Conservation (phyloP, 2,329 filamentous ascomycete species). For the Cadophora sp. region DNA sequence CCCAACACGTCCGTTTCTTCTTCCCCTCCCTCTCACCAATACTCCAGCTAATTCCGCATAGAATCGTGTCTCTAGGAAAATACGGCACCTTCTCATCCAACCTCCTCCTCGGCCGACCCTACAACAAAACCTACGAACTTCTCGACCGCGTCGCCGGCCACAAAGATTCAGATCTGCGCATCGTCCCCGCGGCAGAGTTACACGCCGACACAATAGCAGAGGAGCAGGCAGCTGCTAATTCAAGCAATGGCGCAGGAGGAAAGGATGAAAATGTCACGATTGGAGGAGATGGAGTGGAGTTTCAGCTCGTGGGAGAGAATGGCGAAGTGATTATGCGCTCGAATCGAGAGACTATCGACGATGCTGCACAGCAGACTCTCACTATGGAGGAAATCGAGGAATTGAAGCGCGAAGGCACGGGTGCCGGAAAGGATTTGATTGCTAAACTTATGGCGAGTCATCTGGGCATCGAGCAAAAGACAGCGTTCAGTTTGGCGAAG, state of each 20-base stretch:
- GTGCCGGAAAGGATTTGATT: conserved; percentile 87
- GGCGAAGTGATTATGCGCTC: conserved; percentile 60
- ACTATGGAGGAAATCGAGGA: conserved; percentile 74
- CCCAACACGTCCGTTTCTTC: conserved; percentile 64
- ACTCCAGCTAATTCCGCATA: conserved; percentile 48
- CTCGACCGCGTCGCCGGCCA: conserved; percentile 72
- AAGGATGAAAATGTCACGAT: conserved; percentile 48
- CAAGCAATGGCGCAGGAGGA: not conserved
- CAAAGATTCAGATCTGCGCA: conserved; percentile 71
- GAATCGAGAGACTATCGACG: conserved; percentile 65
- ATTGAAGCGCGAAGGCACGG: conserved; percentile 74
- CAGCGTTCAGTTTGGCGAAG: conserved; percentile 89
- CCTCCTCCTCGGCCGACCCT: conserved; percentile 88
- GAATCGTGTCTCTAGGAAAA: conserved; percentile 88
- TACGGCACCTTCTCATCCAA: conserved; percentile 92
- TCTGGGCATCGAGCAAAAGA: conserved; percentile 91
- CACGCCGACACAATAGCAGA: conserved; percentile 76
- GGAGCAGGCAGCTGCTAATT: conserved; percentile 54
- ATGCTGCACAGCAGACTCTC: conserved; percentile 74
- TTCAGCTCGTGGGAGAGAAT: conserved; percentile 53
- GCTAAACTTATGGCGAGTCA: conserved; percentile 92
- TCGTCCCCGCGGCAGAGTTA: conserved; percentile 82
- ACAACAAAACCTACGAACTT: conserved; percentile 89
- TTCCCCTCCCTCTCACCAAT: conserved; percentile 20
- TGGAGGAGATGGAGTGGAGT: conserved; percentile 51